Base-by-base conservation (phyloP, 1,139 yeast genomes). In the Oligophagozyma castellii region DNA sequence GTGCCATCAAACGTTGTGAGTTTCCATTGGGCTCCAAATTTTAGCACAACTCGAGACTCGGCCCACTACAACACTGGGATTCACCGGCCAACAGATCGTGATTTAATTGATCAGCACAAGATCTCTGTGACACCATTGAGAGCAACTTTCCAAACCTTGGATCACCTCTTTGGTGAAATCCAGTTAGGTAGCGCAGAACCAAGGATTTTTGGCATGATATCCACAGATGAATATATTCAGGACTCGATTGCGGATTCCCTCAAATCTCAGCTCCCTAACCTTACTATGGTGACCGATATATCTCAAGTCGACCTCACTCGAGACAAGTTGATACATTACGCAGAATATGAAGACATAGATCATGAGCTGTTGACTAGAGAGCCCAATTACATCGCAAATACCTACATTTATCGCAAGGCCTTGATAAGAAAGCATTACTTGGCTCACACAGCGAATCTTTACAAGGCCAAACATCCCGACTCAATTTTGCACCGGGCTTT, bases 291-390 rank as follows among this genome's bases (percentile, higher is more conserved):
- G 5, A 22, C 36, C 7, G 26, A 33, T 3, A 18, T 37, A 11
- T 35, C 40, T 11, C 12, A 29, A 10, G 8, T n/a, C 3, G 25
- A 31, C 10, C 14, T 24, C 1, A 28, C 22, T 6, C 37, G 35
- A 2, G 36, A 33, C 2, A 30, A 28, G 2, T 47, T 72, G 1
- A 73, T 84, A 43, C 94, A 84, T 39, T 84, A 71, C 48, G 89
- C 83, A 10, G 96, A 89, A 32, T 89, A 89, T 49, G 98, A 89
- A 51, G 86, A 80, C 32, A 56, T 86, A 15, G 80, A 86, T 46
- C 67, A 84, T 43, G 95, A 84, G 45, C 40, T 40, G 27, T 29
- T 48, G 14, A 32, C 51, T 21, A 46, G 58, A 10, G 46, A 52
- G 12, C 53, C 58, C 22, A 57, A 63, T 18, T 86, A 83, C 53